These are phyloP conservation scores for Astragalus membranaceus DNA, from an alignment of 306 rosid species.

Conservation along the genomic window DNA sequence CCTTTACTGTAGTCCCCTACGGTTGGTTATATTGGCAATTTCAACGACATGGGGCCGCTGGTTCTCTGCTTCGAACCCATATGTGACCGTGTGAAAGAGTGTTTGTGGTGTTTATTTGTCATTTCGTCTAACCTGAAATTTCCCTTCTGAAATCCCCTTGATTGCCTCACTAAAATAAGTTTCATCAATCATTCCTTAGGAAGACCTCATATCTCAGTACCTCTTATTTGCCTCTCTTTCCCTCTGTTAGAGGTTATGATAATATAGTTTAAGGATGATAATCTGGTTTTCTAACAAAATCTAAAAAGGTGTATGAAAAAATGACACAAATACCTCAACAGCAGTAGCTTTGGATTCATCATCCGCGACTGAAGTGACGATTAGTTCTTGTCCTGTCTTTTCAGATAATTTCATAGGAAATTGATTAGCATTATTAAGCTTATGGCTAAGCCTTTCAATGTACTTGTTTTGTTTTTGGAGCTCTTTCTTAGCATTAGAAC, in stretches of 20 bases:
- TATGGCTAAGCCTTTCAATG: not conserved
- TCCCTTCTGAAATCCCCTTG: no score
- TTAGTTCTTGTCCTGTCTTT: not conserved
- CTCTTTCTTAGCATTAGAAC: slow-evolving; percentile 10
- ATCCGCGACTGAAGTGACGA: not conserved
- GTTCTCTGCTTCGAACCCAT: no score
- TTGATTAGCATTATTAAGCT: slow-evolving; percentile 1
- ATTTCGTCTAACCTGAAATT: no score
- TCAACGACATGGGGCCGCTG: no score
- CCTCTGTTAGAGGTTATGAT: no score
- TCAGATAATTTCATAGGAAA: not conserved
- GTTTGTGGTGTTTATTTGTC: no score
- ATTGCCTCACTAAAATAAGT: not conserved
- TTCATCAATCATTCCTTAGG: not conserved
- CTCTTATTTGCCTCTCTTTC: not conserved
- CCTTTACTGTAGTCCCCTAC: no score
- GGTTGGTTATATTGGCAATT: no score
- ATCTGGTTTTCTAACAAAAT: not conserved
- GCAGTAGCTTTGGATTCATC: no score
- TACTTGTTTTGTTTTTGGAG: slow-evolving; percentile 13
- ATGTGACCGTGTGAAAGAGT: no score
- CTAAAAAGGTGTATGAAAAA: not conserved
- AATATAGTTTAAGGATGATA: no score
- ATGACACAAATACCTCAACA: slow-evolving; percentile 22
- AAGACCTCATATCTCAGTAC: not conserved